Evolutionary conservation across 2,329 filamentous ascomycete species (phyloP).

Genomic region (Phoma herbarum): DNA sequence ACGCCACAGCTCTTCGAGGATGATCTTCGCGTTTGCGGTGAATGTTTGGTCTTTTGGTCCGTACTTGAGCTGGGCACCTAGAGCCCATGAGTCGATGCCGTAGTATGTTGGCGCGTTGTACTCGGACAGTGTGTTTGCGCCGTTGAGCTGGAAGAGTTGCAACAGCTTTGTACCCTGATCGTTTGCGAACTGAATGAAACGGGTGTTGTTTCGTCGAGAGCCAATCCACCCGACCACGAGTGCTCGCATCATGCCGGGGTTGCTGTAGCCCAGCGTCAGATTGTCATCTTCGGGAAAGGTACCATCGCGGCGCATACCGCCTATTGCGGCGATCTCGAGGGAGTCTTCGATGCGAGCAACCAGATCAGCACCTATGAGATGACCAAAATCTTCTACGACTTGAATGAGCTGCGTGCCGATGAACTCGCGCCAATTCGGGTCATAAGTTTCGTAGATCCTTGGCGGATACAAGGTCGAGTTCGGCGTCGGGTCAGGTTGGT

Average conservation of each 20-base stretch:
- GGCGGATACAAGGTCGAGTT: slow-evolving; percentile 14
- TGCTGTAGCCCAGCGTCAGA: slow-evolving; percentile 47
- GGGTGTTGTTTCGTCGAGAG: slow-evolving; percentile 49
- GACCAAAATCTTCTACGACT: slow-evolving; percentile 48
- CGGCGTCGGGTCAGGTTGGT: slow-evolving; percentile 16
- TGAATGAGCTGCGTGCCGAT: slow-evolving; percentile 50
- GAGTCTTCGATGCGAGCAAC: slow-evolving; percentile 19
- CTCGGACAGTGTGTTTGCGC: slow-evolving; percentile 47
- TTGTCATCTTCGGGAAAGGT: slow-evolving; percentile 20
- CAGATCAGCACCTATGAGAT: slow-evolving; percentile 39
- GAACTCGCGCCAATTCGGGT: slow-evolving; percentile 52
- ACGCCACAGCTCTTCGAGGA: slow-evolving; percentile 45
- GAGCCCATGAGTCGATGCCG: slow-evolving; percentile 54
- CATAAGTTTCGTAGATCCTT: slow-evolving; percentile 21
- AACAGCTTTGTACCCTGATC: slow-evolving; percentile 44
- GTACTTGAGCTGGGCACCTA: slow-evolving; percentile 53
- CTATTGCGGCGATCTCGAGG: slow-evolving; percentile 17
- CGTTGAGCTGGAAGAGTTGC: slow-evolving; percentile 36
- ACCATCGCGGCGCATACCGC: slow-evolving; percentile 20
- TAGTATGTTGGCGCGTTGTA: slow-evolving; percentile 56
- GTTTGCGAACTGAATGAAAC: slow-evolving; percentile 51
- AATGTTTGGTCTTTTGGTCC: slow-evolving; percentile 44
- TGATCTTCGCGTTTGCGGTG: slow-evolving; percentile 13
- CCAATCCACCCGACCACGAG: slow-evolving; percentile 56
- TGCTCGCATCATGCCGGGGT: slow-evolving; percentile 55